phyloP scores from a whole-genome alignment of 495 filamentous ascomycete genomes.

The Antarctomyces pellizariae region DNA sequence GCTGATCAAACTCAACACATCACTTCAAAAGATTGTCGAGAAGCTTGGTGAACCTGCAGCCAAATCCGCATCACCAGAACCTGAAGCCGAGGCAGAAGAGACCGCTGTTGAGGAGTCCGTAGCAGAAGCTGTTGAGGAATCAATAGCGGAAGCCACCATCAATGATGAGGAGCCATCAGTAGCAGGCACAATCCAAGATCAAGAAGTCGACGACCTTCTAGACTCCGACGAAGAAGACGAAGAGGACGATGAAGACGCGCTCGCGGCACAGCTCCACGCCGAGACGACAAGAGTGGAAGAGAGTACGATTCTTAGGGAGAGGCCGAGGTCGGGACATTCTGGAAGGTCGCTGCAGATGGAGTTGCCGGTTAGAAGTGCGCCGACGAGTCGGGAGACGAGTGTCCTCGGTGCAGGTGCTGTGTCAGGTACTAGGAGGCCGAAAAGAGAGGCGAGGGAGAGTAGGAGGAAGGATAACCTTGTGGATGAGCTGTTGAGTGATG shows the following conservation, averaged over 20 bases:
- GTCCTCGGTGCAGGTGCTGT: slow-evolving; percentile 1
- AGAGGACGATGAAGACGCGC: slow-evolving; percentile 4
- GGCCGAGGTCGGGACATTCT: too few relatives aligned
- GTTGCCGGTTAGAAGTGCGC: too few relatives aligned
- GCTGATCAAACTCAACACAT: slow-evolving; percentile 55
- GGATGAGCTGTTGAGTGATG: slow-evolving; percentile 23
- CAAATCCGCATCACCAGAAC: too few relatives aligned
- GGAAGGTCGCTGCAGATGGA: too few relatives aligned
- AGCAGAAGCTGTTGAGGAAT: slow-evolving; percentile 7
- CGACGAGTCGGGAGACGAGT: slow-evolving; percentile 13
- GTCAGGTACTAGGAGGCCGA: slow-evolving; percentile 8
- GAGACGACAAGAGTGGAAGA: slow-evolving; percentile 4
- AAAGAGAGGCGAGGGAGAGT: slow-evolving; percentile 17
- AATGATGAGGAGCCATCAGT: slow-evolving; percentile 10
- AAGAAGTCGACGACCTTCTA: slow-evolving; percentile 2
- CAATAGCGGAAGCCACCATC: slow-evolving; percentile 8
- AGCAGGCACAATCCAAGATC: too few relatives aligned
- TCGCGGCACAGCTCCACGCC: slow-evolving; percentile 1
- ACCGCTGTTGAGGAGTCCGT: slow-evolving; percentile 7
- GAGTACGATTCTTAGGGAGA: too few relatives aligned
- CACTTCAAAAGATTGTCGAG: slow-evolving; percentile 35
- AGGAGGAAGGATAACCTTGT: slow-evolving; percentile 15
- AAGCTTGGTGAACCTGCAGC: too few relatives aligned
- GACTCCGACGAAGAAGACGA: slow-evolving; percentile 2
- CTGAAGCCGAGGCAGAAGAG: slow-evolving; percentile 3